Conservation (phyloP, 352 stramenopile species). For the Pythium angustatum region DNA sequence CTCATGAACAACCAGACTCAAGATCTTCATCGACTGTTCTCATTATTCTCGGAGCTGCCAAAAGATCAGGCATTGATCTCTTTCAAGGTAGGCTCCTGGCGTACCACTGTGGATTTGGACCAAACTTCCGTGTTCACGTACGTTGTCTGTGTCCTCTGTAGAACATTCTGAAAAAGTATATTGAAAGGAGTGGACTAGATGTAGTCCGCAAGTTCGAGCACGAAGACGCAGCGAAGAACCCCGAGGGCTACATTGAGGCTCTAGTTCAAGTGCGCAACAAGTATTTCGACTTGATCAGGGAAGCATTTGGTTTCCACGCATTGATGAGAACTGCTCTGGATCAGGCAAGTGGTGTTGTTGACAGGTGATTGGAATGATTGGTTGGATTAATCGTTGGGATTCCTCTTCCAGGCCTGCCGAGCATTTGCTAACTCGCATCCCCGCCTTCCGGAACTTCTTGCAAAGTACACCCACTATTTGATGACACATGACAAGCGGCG, state of each 20-base stretch:
- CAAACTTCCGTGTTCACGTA: no score
- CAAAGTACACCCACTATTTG: conserved; percentile 84
- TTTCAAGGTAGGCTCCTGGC: conserved; percentile 66
- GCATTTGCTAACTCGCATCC: conserved; percentile 84
- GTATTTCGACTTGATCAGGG: conserved; percentile 83
- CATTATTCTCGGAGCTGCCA: conserved; percentile 78
- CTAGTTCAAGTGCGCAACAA: conserved; percentile 81
- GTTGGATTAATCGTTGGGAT: neutral
- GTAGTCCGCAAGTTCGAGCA: conserved; percentile 81
- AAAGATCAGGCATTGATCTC: conserved; percentile 79
- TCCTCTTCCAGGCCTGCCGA: conserved; percentile 75
- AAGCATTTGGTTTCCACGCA: conserved; percentile 80
- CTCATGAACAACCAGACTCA: conserved; percentile 78
- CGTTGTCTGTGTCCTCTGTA: no score
- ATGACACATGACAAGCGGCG: conserved; percentile 76
- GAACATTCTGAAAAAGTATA: conserved; percentile 88
- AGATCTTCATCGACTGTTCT: conserved; percentile 78
- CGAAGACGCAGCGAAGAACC: conserved; percentile 77
- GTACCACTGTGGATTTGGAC: no score
- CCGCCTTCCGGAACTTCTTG: conserved; percentile 72
- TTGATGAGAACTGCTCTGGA: conserved; percentile 83
- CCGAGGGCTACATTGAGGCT: conserved; percentile 84
- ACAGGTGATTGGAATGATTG: no score
- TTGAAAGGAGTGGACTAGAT: conserved; percentile 74
- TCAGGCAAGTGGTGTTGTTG: conserved; percentile 41